A percentile compares a stretch with the other conserved stretches of the same genome.
Evolutionary conservation across 2,329 filamentous ascomycete species (phyloP).

Genomic region (Aspergillus novoparasiticus): DNA sequence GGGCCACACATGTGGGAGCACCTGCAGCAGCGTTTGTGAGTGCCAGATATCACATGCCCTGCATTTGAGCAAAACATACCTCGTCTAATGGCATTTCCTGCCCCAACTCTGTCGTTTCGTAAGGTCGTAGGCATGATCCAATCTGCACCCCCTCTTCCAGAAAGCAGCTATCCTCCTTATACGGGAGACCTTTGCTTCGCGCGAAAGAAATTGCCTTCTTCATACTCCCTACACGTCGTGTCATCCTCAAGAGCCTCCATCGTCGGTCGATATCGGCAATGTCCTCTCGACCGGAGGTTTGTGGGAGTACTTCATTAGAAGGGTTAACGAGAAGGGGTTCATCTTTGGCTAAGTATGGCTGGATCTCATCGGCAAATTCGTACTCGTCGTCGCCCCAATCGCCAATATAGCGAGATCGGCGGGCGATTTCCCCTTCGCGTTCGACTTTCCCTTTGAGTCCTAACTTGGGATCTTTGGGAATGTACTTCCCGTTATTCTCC

Average conservation of each 20-base stretch:
- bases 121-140: background rate
- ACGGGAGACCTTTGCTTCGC: background rate
- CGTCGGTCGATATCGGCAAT: background rate
- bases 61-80: background rate
- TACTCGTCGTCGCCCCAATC: background rate
- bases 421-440: background rate
- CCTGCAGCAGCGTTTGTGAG: background rate
- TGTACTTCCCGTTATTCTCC: background rate
- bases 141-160: background rate
- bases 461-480: background rate
- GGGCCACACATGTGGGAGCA: conserved; percentile 13
- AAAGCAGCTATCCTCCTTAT: background rate
- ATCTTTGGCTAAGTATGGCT: background rate
- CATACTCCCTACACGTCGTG: background rate
- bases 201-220: background rate
- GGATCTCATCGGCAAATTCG: background rate
- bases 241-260: background rate
- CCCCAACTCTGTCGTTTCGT: background rate
- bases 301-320: background rate
- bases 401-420: background rate
- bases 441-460: background rate
- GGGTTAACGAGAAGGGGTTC: background rate
- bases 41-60: background rate
- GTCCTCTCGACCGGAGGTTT: background rate
- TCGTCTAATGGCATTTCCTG: background rate